A percentile compares a stretch with the other conserved stretches of the same genome.
phyloP scores from a whole-genome alignment of 108 stramenopile species.

The Cyclostephanos invisitatus region DNA sequence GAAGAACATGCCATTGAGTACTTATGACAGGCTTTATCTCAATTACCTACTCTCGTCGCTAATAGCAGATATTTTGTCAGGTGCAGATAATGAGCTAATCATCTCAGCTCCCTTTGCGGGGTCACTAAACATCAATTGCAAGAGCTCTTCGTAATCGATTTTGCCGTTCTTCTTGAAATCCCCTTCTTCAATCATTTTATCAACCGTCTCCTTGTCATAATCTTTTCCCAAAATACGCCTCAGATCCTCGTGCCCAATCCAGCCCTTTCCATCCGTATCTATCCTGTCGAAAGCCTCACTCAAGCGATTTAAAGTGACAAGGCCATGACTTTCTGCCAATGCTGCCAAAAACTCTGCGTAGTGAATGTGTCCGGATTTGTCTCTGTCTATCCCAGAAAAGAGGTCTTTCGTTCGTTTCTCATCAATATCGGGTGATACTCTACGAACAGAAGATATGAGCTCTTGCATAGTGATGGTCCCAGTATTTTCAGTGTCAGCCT shows the following conservation, averaged over 20 bases:
- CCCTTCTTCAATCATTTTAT: conserved; percentile 63
- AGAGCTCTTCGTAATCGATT: conserved; percentile 71
- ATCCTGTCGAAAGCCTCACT: conserved; percentile 77
- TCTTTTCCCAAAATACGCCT: conserved; percentile 59
- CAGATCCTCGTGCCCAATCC: conserved; percentile 66
- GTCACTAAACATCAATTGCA: conserved; percentile 60
- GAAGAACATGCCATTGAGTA: not conserved
- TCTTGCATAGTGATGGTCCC: conserved; percentile 68
- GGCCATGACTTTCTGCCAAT: conserved; percentile 63
- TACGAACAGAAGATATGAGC: conserved; percentile 47
- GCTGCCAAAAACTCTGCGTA: conserved; percentile 81
- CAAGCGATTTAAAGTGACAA: conserved; percentile 68
- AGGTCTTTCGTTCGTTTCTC: conserved; percentile 55
- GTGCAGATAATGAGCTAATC: not conserved
- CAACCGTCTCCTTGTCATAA: conserved; percentile 63
- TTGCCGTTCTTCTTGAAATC: conserved; percentile 65
- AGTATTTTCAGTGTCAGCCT: conserved; percentile 58
- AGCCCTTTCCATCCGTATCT: conserved; percentile 69
- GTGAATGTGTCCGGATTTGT: conserved; percentile 66
- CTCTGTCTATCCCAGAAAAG: conserved; percentile 68
- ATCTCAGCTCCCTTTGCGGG: conserved; percentile 40
- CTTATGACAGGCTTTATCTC: not conserved
- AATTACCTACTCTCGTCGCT: not conserved
- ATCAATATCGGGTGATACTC: conserved; percentile 47
- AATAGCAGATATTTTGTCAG: not conserved